Percentiles rank a stretch among this genome's conserved stretches.
Evolutionary conservation across 2,329 filamentous ascomycete species (phyloP).

Genomic region (Phialophora expanda): DNA sequence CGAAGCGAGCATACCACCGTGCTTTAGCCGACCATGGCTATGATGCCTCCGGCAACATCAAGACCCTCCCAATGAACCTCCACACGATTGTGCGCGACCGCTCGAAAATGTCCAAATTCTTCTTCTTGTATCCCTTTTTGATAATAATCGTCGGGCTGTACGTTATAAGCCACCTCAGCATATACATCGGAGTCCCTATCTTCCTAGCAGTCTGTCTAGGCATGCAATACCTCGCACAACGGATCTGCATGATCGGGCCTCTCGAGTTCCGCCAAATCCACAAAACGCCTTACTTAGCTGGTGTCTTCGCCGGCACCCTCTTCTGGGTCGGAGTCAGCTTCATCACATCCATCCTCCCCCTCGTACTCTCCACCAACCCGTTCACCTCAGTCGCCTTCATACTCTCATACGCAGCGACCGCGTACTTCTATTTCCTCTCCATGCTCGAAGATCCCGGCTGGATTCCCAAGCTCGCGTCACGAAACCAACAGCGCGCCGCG

Average conservation of each 20-base stretch:
- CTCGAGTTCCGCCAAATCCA: conserved; percentile 88
- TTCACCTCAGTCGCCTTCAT: conserved; percentile 79
- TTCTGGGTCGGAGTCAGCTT: conserved; percentile 82
- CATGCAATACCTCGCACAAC: conserved; percentile 77
- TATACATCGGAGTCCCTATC: conserved; percentile 77
- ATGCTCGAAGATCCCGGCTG: conserved; percentile 92
- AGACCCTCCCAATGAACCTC: conserved; percentile 73
- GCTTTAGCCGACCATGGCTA: conserved; percentile 85
- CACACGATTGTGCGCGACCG: conserved; percentile 75
- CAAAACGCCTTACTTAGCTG: conserved; percentile 92
- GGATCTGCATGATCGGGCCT: conserved; percentile 80
- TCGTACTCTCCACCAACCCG: conserved; percentile 68
- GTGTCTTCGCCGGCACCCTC: conserved; percentile 86
- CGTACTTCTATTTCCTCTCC: conserved; percentile 84
- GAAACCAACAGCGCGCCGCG: conserved; percentile 84
- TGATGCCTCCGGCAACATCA: conserved; percentile 74
- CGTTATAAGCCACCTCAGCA: conserved; percentile 73
- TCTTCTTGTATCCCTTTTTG: conserved; percentile 86
- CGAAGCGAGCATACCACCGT: conserved; percentile 77
- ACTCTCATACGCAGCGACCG: conserved; percentile 66
- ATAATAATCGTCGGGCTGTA: conserved; percentile 73
- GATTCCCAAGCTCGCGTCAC: conserved; percentile 86
- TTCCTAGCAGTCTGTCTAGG: conserved; percentile 55
- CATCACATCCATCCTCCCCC: conserved; percentile 75
- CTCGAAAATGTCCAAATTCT: conserved; percentile 79